A percentile compares a stretch with the other conserved stretches of the same genome.
phyloP scores from a whole-genome alignment of 805 yeast species.

The Hanseniaspora occidentalis region DNA sequence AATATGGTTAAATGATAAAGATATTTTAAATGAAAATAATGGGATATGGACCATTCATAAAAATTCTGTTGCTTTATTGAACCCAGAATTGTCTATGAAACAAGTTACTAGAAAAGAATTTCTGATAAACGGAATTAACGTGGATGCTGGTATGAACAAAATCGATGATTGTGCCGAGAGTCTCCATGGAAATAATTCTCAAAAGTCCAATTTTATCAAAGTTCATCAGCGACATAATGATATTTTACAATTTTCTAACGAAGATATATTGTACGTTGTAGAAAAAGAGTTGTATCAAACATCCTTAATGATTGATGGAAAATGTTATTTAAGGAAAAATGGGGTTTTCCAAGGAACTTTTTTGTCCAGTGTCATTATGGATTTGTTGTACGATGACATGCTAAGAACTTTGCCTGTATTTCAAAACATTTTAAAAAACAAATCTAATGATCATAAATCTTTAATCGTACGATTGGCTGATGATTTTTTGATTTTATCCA shows the following conservation, averaged over 20 bases:
- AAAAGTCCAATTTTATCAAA: not conserved
- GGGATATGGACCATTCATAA: conserved; percentile 5
- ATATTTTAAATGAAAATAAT: conserved; percentile 12
- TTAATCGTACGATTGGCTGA: conserved; percentile 61
- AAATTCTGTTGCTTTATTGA: not conserved
- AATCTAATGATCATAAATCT: conserved; percentile 14
- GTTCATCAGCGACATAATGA: not conserved
- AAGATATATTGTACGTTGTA: conserved; percentile 34
- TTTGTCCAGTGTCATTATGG: conserved; percentile 63
- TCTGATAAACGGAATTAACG: not conserved
- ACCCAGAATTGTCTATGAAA: not conserved
- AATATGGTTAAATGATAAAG: conserved; percentile 19
- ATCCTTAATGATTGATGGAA: conserved; percentile 27
- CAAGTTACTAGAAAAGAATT: not conserved
- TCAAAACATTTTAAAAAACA: conserved; percentile 13
- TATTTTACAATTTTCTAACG: conserved; percentile 22
- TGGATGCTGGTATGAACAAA: not conserved
- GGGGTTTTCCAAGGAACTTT: conserved; percentile 85
- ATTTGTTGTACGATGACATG: conserved; percentile 54
- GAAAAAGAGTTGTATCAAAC: conserved; percentile 43
- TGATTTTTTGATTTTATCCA: conserved; percentile 67
- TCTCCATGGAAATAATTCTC: not conserved
- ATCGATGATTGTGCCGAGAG: no score
- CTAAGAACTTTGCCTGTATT: conserved; percentile 25
- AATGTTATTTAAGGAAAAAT: conserved; percentile 33